phyloP scores from a whole-genome alignment of 108 stramenopile species.

The Cylindrotheca closterium region DNA sequence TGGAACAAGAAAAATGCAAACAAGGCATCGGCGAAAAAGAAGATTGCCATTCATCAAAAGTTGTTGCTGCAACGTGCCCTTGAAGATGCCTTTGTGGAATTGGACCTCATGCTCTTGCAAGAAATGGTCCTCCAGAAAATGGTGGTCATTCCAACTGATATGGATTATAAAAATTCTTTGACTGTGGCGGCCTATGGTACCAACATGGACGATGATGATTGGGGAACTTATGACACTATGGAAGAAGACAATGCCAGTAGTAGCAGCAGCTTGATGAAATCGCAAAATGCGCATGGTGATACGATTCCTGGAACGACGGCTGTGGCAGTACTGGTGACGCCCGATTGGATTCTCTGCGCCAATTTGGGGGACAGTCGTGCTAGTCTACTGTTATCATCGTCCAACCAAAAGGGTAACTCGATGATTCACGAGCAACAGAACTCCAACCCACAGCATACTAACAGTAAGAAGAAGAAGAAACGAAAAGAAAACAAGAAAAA shows the following conservation, averaged over 20 bases:
- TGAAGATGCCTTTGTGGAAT: conserved; percentile 53
- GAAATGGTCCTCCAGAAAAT: conserved; percentile 20
- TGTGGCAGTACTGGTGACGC: conserved; percentile 75
- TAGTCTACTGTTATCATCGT: conserved; percentile 24
- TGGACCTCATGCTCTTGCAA: conserved; percentile 58
- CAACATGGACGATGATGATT: conserved; percentile 1
- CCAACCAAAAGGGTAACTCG: neutral
- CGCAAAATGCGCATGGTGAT: conserved; percentile 17
- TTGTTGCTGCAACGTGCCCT: conserved; percentile 47
- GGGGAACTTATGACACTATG: neutral
- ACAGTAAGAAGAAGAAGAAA: neutral
- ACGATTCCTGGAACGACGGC: conserved; percentile 87
- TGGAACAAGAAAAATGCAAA: neutral
- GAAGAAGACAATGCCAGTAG: neutral
- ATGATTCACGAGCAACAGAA: too few species aligned
- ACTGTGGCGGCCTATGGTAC: neutral
- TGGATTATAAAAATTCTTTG: neutral
- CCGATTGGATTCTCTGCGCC: conserved; percentile 83
- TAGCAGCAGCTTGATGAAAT: neutral
- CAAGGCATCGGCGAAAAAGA: conserved; percentile 18
- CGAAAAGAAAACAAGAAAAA: too few species aligned
- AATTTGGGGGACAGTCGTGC: conserved; percentile 95
- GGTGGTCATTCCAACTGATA: conserved; percentile 5
- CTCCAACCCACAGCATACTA: neutral
- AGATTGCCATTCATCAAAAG: too few species aligned